Evolutionary conservation across 2,329 filamentous ascomycete genomes (phyloP).

Genomic region (Aspergillus phoenicis): DNA sequence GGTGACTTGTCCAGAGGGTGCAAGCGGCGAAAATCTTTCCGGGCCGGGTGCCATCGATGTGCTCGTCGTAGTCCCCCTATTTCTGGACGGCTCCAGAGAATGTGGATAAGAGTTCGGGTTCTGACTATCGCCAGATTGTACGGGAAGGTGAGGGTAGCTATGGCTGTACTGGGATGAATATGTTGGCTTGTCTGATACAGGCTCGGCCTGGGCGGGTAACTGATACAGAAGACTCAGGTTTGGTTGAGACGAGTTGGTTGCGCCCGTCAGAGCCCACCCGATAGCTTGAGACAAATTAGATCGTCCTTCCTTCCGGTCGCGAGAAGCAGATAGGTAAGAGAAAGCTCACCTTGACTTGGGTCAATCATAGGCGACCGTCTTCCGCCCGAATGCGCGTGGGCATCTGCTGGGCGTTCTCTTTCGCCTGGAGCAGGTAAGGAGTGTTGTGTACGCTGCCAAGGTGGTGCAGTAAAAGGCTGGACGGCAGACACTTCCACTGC

Average conservation of each 20-base stretch:
- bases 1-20: constrained; percentile 46
- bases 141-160: constrained; percentile 28
- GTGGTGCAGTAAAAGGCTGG: constrained; percentile 54
- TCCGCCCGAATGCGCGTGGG: constrained; percentile 33
- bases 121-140: constrained; percentile 25
- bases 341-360: constrained; percentile 52
- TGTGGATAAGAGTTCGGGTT: constrained; percentile 31
- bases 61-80: constrained; percentile 21
- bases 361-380: constrained; percentile 52
- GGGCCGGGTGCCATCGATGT: constrained; percentile 25
- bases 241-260: constrained; percentile 80
- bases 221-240: constrained; percentile 82
- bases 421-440: constrained; percentile 35
- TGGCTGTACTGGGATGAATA: constrained; percentile 36
- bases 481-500: constrained; percentile 59
- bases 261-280: constrained; percentile 85
- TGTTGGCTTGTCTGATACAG: constrained; percentile 30
- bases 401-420: constrained; percentile 22
- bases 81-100: constrained; percentile 36
- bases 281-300: constrained; percentile 59
- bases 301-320: background rate
- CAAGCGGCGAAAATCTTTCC: constrained; percentile 35
- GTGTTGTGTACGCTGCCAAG: constrained; percentile 48
- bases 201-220: constrained; percentile 45
- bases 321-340: background rate